Evolutionary conservation across 2,329 filamentous ascomycete species (phyloP).

Genomic region (Cladosporium phlei): DNA sequence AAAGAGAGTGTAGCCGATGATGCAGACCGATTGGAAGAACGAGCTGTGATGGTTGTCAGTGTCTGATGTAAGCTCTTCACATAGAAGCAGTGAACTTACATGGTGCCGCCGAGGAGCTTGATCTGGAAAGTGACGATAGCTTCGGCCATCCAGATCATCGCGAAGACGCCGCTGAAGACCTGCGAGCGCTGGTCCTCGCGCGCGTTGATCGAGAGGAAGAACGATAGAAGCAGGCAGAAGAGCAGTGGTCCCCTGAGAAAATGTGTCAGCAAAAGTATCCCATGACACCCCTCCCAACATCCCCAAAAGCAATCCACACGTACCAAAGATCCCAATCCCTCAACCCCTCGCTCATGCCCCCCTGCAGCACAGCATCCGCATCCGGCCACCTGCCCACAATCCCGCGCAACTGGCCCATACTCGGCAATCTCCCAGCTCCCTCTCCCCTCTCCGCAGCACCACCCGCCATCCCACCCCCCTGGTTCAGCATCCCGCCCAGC

Average conservation of each 20-base stretch:
- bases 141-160: slow-evolving; percentile 94
- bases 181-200: slow-evolving; percentile 74
- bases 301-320: slow-evolving; percentile 19
- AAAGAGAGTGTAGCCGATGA: slow-evolving; percentile 97
- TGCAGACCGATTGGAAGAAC: slow-evolving; percentile 95
- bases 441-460: slow-evolving; percentile 39
- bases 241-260: slow-evolving; percentile 74
- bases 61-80: too few relatives aligned
- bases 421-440: slow-evolving; percentile 37
- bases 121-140: slow-evolving; percentile 97
- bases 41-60: slow-evolving; percentile 57
- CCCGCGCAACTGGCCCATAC: slow-evolving; percentile 47
- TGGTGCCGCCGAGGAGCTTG: slow-evolving; percentile 90
- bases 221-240: slow-evolving; percentile 83
- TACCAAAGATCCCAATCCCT: slow-evolving; percentile 95
- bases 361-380: slow-evolving; percentile 61
- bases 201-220: slow-evolving; percentile 81
- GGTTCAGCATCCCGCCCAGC: slow-evolving; percentile 61
- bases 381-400: slow-evolving; percentile 63
- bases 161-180: slow-evolving; percentile 95
- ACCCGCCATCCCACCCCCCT: slow-evolving; percentile 51
- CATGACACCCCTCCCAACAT: not conserved
- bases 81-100: slow-evolving; percentile 66
- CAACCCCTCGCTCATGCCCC: slow-evolving; percentile 79
- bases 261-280: slow-evolving; percentile 20